phyloP scores from a whole-genome alignment of 1,139 yeast species.

The Scheffersomyces lignicola region DNA sequence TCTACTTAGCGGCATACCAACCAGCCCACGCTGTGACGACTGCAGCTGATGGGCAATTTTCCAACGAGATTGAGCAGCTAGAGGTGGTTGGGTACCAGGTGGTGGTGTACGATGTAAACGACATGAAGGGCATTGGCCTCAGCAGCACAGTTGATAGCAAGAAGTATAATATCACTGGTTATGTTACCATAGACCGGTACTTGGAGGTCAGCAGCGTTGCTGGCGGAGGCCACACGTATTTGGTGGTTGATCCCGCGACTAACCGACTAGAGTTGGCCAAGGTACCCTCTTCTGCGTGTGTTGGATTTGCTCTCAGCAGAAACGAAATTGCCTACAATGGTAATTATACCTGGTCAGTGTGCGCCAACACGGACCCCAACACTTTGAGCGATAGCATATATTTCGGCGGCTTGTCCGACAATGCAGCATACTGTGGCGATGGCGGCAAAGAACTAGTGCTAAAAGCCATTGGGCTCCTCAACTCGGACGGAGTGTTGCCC shows the following conservation, averaged over 20 bases:
- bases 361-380: not conserved
- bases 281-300: not conserved
- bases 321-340: not conserved
- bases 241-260: conserved; percentile 2
- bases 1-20: conserved; percentile 8
- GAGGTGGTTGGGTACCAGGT: conserved; percentile 1
- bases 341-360: conserved; percentile 1
- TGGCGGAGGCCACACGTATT: not conserved
- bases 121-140: not conserved
- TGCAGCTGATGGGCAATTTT: not conserved
- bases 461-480: conserved; percentile 1
- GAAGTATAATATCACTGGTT: conserved; percentile 3
- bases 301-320: conserved; percentile 1
- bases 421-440: not conserved
- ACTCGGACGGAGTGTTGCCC: not conserved
- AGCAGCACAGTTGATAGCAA: not conserved
- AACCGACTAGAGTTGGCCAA: not conserved
- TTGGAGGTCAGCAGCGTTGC: not conserved
- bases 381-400: not conserved
- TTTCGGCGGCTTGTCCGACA: not conserved
- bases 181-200: not conserved
- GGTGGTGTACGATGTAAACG: conserved; percentile 1
- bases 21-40: conserved; percentile 3
- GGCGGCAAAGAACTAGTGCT: not conserved
- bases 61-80: not conserved